Conservation (phyloP, 2,329 filamentous ascomycete species). For the Xylariaceae sp. region DNA sequence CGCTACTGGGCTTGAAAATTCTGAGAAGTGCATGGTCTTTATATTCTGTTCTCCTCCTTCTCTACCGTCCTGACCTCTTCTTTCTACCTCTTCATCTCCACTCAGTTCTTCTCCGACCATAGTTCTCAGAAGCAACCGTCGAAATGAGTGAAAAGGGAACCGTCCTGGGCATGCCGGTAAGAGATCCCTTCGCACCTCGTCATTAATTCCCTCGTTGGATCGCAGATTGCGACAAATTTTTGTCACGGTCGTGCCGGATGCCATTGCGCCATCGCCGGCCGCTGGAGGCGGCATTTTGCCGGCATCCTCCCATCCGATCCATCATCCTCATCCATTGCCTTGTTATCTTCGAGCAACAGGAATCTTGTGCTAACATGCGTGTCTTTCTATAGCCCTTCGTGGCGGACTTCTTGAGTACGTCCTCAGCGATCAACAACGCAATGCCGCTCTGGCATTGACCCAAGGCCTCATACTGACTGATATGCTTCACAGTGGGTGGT, state of each 20-base stretch:
- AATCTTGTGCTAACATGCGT: slow-evolving; percentile 33
- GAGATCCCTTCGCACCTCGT: slow-evolving; percentile 13
- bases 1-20: slow-evolving; percentile 2
- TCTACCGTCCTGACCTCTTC: slow-evolving; percentile 34
- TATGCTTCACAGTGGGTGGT: slow-evolving; percentile 81
- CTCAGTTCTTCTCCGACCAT: slow-evolving; percentile 44
- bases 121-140: slow-evolving; percentile 38
- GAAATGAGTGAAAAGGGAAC: slow-evolving; percentile 53
- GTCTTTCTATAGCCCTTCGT: slow-evolving; percentile 69
- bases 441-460: background rate
- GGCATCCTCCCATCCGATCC: background rate
- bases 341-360: slow-evolving; percentile 1
- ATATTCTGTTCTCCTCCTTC: background rate
- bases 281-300: background rate
- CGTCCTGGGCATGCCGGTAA: slow-evolving; percentile 63
- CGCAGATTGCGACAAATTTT: slow-evolving; percentile 6
- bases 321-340: background rate
- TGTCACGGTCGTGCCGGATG: slow-evolving; percentile 22
- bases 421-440: slow-evolving; percentile 32
- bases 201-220: slow-evolving; percentile 21
- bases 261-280: slow-evolving; percentile 10
- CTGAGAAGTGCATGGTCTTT: background rate
- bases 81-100: slow-evolving; percentile 45
- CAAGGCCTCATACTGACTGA: background rate
- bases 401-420: slow-evolving; percentile 97